A percentile compares a stretch with the other conserved stretches of the same genome.
These are phyloP conservation scores for Aspergillus ellipticus DNA, from an alignment of 495 filamentous ascomycete genomes.

Conservation along the genomic window DNA sequence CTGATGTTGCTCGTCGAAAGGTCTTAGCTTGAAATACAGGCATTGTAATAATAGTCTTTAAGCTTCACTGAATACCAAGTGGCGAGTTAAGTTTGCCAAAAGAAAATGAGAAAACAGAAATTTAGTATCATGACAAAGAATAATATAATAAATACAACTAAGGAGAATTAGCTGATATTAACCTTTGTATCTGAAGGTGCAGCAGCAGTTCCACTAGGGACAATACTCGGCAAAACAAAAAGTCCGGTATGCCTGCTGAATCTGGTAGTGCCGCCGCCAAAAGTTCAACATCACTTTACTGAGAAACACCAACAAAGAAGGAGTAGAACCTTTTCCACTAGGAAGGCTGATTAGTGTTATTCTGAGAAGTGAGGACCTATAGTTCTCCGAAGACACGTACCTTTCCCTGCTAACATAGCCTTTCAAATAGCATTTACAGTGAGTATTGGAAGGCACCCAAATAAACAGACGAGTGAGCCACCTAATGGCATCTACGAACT, in stretches of 20 bases:
- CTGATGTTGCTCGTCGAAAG: slow-evolving; percentile 52
- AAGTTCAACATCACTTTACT: slow-evolving; percentile 9
- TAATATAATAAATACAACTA: not conserved
- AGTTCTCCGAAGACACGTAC: not conserved
- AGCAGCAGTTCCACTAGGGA: not conserved
- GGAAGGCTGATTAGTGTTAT: not conserved
- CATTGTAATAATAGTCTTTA: slow-evolving; percentile 48
- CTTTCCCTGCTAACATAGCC: not conserved
- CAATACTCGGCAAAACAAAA: slow-evolving; percentile 13
- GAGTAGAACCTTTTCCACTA: not conserved
- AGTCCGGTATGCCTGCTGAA: slow-evolving; percentile 10
- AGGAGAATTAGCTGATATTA: not conserved
- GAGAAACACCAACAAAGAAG: slow-evolving; percentile 1
- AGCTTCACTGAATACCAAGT: not conserved
- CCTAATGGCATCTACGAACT: slow-evolving; percentile 24
- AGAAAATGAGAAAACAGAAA: not conserved
- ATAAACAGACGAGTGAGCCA: not conserved
- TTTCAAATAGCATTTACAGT: not conserved
- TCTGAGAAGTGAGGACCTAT: not conserved
- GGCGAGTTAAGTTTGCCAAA: not conserved
- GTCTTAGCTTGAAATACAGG: slow-evolving; percentile 69
- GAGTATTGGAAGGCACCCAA: not conserved
- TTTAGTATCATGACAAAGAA: too few species aligned
- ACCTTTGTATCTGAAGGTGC: too few species aligned
- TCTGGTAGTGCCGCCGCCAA: slow-evolving; percentile 6